A percentile compares a stretch with the other conserved stretches of the same genome.
Conservation (phyloP, 1,284 basidiomycete species). For the Leucoagaricus sp. region DNA sequence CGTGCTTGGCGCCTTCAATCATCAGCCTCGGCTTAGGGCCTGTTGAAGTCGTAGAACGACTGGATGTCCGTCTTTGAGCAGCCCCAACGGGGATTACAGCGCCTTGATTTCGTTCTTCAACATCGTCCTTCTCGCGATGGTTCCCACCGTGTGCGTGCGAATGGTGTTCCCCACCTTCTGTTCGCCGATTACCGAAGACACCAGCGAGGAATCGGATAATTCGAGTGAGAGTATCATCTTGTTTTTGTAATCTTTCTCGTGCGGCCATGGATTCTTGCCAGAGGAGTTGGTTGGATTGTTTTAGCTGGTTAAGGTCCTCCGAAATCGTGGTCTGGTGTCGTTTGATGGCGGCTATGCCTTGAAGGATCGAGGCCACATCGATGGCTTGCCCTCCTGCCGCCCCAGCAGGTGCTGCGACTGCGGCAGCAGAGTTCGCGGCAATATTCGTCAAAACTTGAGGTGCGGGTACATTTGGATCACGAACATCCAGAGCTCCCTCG, state of each 20-base stretch:
- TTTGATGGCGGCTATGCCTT: slow-evolving; percentile 87
- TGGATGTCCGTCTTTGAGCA: not conserved
- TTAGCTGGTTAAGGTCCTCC: slow-evolving; percentile 85
- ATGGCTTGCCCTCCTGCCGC: slow-evolving; percentile 49
- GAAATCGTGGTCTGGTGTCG: slow-evolving; percentile 91
- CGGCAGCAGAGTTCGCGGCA: no score
- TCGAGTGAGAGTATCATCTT: slow-evolving; percentile 96
- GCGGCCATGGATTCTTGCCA: slow-evolving; percentile 92
- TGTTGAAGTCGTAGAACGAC: not conserved
- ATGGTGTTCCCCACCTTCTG: no score
- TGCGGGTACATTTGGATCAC: slow-evolving; percentile 20
- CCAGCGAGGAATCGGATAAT: slow-evolving; percentile 94
- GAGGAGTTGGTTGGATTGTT: slow-evolving; percentile 84
- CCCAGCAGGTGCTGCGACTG: slow-evolving; percentile 27
- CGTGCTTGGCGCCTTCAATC: slow-evolving; percentile 60
- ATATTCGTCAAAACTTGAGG: no score
- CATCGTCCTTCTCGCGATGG: not conserved
- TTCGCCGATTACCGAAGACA: slow-evolving; percentile 70
- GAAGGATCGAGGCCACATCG: slow-evolving; percentile 77
- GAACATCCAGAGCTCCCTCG: slow-evolving; percentile 32
- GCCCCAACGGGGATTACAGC: not conserved
- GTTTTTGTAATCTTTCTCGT: slow-evolving; percentile 81
- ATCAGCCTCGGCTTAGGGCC: slow-evolving; percentile 44
- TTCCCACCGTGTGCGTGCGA: not conserved
- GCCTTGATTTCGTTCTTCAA: not conserved